Percentiles rank a stretch among this genome's conserved stretches.
These are phyloP conservation scores for Pyrenophora seminiperda DNA, from an alignment of 2,329 filamentous ascomycete species.

Conservation along the genomic window DNA sequence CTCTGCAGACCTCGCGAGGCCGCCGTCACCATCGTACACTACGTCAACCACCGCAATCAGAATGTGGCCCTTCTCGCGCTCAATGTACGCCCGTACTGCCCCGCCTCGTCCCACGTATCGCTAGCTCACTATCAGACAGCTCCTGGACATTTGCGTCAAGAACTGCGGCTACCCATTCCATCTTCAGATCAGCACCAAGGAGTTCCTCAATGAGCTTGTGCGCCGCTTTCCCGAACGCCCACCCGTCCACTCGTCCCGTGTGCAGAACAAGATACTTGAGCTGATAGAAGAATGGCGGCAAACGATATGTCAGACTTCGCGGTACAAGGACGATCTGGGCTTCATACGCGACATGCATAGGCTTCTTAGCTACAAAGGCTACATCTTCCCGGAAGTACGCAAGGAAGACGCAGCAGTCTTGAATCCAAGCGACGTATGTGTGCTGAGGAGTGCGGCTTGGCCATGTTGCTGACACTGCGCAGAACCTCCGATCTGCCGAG, in stretches of 20 bases:
- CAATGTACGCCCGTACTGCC: slow-evolving; percentile 56
- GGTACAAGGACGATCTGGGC: slow-evolving; percentile 95
- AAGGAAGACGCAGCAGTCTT: slow-evolving; percentile 94
- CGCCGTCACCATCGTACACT: slow-evolving; percentile 87
- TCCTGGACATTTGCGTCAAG: slow-evolving; percentile 99
- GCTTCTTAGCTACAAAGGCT: slow-evolving; percentile 93
- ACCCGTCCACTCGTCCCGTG: slow-evolving; percentile 80
- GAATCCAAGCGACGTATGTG: slow-evolving; percentile 91
- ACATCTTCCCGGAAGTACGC: slow-evolving; percentile 89
- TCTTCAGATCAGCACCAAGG: slow-evolving; percentile 96
- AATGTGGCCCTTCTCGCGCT: slow-evolving; percentile 92
- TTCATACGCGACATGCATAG: slow-evolving; percentile 98
- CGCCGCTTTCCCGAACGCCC: slow-evolving; percentile 93
- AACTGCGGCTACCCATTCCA: slow-evolving; percentile 99
- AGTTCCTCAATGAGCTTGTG: slow-evolving; percentile 98
- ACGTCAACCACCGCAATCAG: slow-evolving; percentile 95
- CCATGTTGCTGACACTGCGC: slow-evolving; percentile 27
- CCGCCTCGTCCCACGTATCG: slow-evolving; percentile 12
- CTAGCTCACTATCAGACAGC: slow-evolving; percentile 52
- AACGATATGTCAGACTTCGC: slow-evolving; percentile 96
- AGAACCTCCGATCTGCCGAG: slow-evolving; percentile 95
- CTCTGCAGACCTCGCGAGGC: slow-evolving; percentile 78
- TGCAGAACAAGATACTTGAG: slow-evolving; percentile 91
- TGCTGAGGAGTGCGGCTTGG: background rate
- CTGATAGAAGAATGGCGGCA: slow-evolving; percentile 97